phyloP scores from a whole-genome alignment of 495 filamentous ascomycete genomes.

The Peziza echinospora region DNA sequence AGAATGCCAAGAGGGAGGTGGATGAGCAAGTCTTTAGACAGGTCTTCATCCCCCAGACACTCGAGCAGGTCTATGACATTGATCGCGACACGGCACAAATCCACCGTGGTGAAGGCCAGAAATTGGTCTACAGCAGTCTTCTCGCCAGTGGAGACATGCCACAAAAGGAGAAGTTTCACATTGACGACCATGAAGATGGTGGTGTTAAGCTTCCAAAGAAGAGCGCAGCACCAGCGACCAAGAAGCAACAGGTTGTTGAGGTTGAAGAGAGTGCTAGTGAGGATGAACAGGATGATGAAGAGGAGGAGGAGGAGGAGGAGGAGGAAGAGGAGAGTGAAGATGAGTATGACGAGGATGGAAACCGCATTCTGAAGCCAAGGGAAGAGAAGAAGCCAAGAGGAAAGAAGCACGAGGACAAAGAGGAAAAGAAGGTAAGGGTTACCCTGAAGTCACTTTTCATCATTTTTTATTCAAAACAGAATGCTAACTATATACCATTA shows the following conservation, averaged over 20 bases:
- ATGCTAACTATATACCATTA: too few relatives aligned
- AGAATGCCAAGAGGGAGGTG: conserved; percentile 42
- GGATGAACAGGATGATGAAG: conserved; percentile 22
- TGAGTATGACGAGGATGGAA: conserved; percentile 25
- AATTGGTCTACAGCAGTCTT: conserved; percentile 60
- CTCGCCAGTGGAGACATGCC: conserved; percentile 32
- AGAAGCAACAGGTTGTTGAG: too few relatives aligned
- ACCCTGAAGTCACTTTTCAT: background rate
- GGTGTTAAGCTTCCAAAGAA: background rate
- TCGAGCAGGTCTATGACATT: conserved; percentile 88
- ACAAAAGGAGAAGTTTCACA: conserved; percentile 24
- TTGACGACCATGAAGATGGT: too few relatives aligned
- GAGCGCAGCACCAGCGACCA: conserved; percentile 16
- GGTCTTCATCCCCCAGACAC: conserved; percentile 80
- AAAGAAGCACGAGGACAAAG: conserved; percentile 80
- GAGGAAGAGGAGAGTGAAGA: conserved; percentile 27
- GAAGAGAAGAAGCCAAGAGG: conserved; percentile 47
- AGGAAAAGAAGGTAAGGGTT: conserved; percentile 43
- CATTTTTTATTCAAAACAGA: too few relatives aligned
- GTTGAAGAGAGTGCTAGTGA: too few relatives aligned
- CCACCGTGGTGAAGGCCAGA: conserved; percentile 43
- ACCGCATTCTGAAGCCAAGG: conserved; percentile 32
- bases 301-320: conserved; percentile 24
- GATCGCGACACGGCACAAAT: conserved; percentile 72
- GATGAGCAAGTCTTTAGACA: conserved; percentile 84